phyloP scores from a whole-genome alignment of 139 green algal species.

The Chlorella sorokiniana region DNA sequence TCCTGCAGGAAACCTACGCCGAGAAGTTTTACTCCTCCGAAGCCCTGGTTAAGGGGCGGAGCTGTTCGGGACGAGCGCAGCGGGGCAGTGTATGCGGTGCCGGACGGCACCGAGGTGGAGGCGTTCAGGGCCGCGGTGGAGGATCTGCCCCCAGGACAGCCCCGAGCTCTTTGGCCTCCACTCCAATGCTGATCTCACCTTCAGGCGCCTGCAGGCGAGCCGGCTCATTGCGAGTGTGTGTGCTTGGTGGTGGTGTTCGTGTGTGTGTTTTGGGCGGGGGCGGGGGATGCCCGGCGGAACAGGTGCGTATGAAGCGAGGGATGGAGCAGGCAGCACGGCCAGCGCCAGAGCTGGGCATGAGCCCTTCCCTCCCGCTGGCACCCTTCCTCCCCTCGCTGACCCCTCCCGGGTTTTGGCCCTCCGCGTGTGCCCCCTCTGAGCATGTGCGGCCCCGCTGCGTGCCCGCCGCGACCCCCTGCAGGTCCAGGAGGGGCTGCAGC shows the following conservation, averaged over 20 bases:
- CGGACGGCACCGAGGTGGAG: slow-evolving; percentile 81
- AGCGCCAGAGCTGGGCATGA: too few species aligned
- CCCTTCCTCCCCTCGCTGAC: too few species aligned
- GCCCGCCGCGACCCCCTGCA: not conserved
- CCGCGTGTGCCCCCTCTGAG: not conserved
- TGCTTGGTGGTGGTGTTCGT: not conserved
- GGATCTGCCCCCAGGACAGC: slow-evolving; percentile 77
- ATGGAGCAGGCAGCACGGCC: too few species aligned
- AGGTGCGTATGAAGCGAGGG: too few species aligned
- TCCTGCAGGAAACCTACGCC: slow-evolving; percentile 92
- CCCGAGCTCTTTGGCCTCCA: slow-evolving; percentile 96
- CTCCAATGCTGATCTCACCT: slow-evolving; percentile 94
- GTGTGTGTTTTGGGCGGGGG: not conserved
- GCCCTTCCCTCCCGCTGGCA: too few species aligned
- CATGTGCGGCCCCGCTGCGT: not conserved
- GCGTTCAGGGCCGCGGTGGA: slow-evolving; percentile 81
- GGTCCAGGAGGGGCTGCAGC: slow-evolving; percentile 72
- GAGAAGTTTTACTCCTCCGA: slow-evolving; percentile 74
- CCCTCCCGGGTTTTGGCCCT: not conserved
- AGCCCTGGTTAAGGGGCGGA: slow-evolving; percentile 46
- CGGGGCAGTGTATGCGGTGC: slow-evolving; percentile 74
- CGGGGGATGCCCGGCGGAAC: not conserved
- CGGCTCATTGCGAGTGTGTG: too few species aligned
- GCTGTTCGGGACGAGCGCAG: slow-evolving; percentile 65
- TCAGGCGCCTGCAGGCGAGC: slow-evolving; percentile 76